Base-by-base conservation (phyloP, 2,329 filamentous ascomycete species). In the Epichloe scottii region DNA sequence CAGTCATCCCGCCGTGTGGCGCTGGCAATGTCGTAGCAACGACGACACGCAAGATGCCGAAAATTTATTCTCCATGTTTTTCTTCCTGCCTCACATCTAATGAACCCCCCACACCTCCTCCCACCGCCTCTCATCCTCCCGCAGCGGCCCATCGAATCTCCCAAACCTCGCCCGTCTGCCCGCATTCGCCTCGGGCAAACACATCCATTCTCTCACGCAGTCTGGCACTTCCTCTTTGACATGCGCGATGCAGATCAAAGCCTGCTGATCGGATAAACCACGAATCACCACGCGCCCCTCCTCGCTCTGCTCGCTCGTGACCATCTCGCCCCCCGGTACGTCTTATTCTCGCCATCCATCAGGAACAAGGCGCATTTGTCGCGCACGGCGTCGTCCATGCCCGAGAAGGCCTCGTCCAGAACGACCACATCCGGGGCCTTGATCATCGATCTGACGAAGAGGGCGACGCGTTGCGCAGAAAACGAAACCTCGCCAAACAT, bases 171-270 rank as follows among this genome's bases (percentile, higher is more conserved):
- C 81, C 15, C 75, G 67, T 35, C 62, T 59, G 1, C 78, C 77
- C 1, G 79, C 79, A 49, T 84, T 85, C 3, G 84, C 76, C 66
- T 90, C 85, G 1, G 91, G 89, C 33, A 96, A 71, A 63, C 87
- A 90, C 48, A 97, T 74, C 85, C 87, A 97, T 63, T 94, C 82
- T 45, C 88, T 72, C 23, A 96, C 78, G 57, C 83, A 84, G 47
- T 84, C 82, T 0, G 93, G 93, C 10, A 97, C 86, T 66, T 98
- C 93, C 60, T 95, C 89, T 55, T 82, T 83, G 54, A 91, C 76
- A 68, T 98, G 93, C 54, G 89, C 93, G 53, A 97, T 91, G 56
- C 90, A 89, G n/a, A 97, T 77, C 50, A 98, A 69, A 0, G 89
- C 89, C 68, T 97, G 91, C 21, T 79, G 66, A 0, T 81, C 71